Conservation (phyloP, 1,284 basidiomycete species). For the Thecaphora thlaspeos region DNA sequence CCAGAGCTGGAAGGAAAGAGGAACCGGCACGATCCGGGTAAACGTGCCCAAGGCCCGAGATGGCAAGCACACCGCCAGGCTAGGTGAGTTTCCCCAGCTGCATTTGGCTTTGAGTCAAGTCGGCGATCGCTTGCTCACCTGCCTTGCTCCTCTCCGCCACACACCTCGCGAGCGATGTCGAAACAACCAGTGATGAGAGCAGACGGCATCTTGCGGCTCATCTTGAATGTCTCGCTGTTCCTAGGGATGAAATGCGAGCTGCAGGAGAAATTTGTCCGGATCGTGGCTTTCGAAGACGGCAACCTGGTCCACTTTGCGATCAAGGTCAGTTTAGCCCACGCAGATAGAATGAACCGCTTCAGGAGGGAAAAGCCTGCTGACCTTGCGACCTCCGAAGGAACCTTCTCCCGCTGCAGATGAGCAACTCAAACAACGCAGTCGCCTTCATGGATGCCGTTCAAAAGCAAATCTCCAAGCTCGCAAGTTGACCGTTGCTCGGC, state of each 20-base stretch:
- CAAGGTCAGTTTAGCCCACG: too few relatives aligned
- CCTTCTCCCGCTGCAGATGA: conserved; percentile 10
- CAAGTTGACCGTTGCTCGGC: too few relatives aligned
- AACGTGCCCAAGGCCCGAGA: conserved; percentile 67
- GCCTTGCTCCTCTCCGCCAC: too few relatives aligned
- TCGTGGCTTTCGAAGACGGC: conserved; percentile 51
- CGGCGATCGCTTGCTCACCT: too few relatives aligned
- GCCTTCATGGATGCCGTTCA: conserved; percentile 36
- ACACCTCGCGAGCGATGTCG: not conserved
- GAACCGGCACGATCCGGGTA: conserved; percentile 76
- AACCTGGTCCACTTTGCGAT: conserved; percentile 50
- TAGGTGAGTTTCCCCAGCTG: too few relatives aligned
- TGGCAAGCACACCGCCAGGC: conserved; percentile 68
- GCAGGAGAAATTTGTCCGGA: conserved; percentile 62
- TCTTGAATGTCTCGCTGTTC: conserved; percentile 84
- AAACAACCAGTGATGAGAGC: conserved; percentile 91
- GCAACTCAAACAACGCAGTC: conserved; percentile 35
- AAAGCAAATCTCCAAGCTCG: conserved; percentile 1
- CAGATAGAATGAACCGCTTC: too few relatives aligned
- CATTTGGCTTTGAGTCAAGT: too few relatives aligned
- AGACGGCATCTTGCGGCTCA: conserved; percentile 80
- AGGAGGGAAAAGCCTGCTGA: too few relatives aligned
- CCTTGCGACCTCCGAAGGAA: not conserved
- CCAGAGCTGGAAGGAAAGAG: conserved; percentile 81
- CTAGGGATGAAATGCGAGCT: conserved; percentile 76